phyloP scores from a whole-genome alignment of 169 alveolate genomes.

The Plasmodium reichenowi region DNA sequence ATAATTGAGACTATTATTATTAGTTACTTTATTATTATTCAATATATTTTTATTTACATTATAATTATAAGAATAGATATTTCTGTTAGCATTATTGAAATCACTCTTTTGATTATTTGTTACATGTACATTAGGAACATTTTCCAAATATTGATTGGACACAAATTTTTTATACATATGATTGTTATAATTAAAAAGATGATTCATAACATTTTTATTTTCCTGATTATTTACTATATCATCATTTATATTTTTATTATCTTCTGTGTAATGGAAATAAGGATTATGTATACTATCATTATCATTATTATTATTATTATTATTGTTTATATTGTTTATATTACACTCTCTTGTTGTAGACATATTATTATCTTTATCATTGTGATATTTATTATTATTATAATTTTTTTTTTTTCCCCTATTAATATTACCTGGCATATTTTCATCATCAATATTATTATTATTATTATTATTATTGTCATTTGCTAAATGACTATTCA shows the following conservation, averaged over 20 bases:
- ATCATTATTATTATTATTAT: not conserved
- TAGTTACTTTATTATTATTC: not conserved
- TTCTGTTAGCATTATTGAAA: no score
- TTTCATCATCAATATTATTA: not conserved
- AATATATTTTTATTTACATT: not conserved
- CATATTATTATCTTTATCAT: not conserved
- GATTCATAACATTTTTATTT: not conserved
- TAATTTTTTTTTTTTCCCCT: not conserved
- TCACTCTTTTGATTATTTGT: no score
- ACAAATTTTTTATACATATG: not conserved
- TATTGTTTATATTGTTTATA: no score
- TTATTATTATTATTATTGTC: not conserved
- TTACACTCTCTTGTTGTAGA: not conserved
- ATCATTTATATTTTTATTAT: not conserved
- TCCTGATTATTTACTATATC: not conserved
- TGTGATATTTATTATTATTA: not conserved
- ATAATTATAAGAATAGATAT: not conserved
- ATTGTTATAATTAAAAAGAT: not conserved
- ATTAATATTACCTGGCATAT: not conserved
- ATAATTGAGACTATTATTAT: not conserved
- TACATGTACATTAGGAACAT: no score
- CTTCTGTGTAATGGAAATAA: not conserved
- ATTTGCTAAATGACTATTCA: not conserved
- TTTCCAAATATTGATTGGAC: no score
- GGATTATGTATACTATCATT: not conserved